Evolutionary conservation across 2,329 filamentous ascomycete genomes (phyloP), one percentile per base, ranked within the genome.

Genomic region (Colletotrichum sp.): DNA sequence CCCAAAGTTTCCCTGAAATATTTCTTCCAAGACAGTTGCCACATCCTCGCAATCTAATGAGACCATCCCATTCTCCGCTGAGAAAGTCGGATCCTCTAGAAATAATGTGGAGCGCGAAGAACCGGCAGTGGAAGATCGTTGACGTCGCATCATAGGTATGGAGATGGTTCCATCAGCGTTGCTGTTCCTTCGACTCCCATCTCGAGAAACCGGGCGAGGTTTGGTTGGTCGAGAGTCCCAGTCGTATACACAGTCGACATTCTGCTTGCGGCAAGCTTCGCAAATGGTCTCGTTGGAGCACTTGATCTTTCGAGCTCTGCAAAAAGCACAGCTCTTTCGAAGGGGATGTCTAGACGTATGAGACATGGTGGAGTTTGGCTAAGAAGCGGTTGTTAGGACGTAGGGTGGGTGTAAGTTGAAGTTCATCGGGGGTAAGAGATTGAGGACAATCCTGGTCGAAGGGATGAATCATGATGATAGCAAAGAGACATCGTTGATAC

Each of bases 271-370:
- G 61, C 83, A 84, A 30, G 83, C 83, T 71, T 84, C 82, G 79
- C 83, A 85, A 48, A 84, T 85, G 32, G 81, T 81, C 61, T 83
- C 83, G 77, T 84, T 84, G 69, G 82, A 84, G 75, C 83, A 85
- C 69, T 84, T 85, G 79, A 85, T 84, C 78, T 85, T 85, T 18
- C 83, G 80, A 30, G 83, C 82, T n/a, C 83, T 81, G 77, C 83
- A 85, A 68, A 84, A 85, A 69, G 82, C 80, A 77, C 83, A 85
- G 2, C 83, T 84, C 30, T 82, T 80, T 64, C 83, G 81, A 24
- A 84, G 72, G 2, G 83, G 82, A 48, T 84, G 82, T 71, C 83
- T 83, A 16, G 81, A 79, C 15, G 15, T 0, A 8, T 32, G 30
- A 34, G 30, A 34, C 58, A 34, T 61, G 28, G 30, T 10, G n/a